Conservation (phyloP, 208 protist genomes). For the Naegleria lovaniensis region DNA sequence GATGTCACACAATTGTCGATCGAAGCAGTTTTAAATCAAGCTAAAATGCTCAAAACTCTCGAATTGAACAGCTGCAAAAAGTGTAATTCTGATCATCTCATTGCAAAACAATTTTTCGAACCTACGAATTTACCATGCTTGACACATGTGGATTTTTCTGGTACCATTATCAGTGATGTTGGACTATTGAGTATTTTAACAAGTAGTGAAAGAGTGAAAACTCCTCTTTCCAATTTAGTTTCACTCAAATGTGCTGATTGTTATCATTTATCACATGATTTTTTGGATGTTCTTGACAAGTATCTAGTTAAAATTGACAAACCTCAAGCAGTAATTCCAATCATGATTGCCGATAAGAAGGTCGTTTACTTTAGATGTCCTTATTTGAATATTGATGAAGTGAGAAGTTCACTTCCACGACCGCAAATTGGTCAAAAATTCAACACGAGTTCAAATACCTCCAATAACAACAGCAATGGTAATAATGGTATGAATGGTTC, state of each 20-base stretch:
- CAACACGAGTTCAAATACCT: no score
- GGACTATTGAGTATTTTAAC: not conserved
- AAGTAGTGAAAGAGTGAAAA: not conserved
- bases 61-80: not conserved
- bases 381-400: not conserved
- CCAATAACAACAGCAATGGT: no score
- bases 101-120: not conserved
- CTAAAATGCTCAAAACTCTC: not conserved
- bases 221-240: not conserved
- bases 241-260: not conserved
- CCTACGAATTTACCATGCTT: not conserved
- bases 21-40: not conserved
- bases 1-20: not conserved
- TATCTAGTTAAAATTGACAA: not conserved
- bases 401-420: not conserved
- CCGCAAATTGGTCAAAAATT: not conserved
- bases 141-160: not conserved
- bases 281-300: not conserved
- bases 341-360: not conserved
- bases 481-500: no score
- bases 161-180: not conserved
- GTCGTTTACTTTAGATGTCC: not conserved
- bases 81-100: not conserved
- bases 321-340: not conserved
- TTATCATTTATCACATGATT: not conserved